Conservation (phyloP, 108 stramenopile genomes). For the Pseudonitzschia pungens region DNA sequence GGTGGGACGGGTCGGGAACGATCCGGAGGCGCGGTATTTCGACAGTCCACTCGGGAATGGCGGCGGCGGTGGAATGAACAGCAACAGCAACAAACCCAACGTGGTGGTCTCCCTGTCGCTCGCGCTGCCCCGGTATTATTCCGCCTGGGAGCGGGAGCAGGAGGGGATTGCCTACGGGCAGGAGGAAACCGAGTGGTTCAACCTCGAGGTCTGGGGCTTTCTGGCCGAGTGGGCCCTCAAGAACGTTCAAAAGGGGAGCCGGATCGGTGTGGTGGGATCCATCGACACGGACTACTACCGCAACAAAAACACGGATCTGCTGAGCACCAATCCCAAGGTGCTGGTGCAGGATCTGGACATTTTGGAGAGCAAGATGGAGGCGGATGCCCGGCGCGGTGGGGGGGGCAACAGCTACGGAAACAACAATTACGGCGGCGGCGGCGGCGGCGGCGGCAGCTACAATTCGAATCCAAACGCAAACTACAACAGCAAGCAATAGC, state of each 20-base stretch:
- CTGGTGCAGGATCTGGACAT: conserved; percentile 75
- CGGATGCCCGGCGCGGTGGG: conserved; percentile 43
- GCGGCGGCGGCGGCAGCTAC: neutral
- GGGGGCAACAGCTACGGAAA: neutral
- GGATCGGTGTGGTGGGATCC: conserved; percentile 67
- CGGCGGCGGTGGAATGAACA: conserved; percentile 12
- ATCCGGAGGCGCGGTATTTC: conserved; percentile 84
- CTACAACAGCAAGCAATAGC: conserved; percentile 12
- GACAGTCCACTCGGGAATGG: conserved; percentile 27
- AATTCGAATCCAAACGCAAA: conserved; percentile 9
- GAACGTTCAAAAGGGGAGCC: conserved; percentile 72
- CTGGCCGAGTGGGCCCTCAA: conserved; percentile 84
- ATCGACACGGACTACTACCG: conserved; percentile 65
- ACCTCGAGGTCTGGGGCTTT: conserved; percentile 86
- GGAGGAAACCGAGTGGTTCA: conserved; percentile 94
- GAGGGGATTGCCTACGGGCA: conserved; percentile 61
- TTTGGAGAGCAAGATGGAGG: conserved; percentile 75
- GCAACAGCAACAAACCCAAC: conserved; percentile 50
- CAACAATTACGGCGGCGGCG: neutral
- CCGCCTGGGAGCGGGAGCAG: conserved; percentile 67
- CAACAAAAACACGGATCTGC: conserved; percentile 65
- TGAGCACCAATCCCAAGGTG: conserved; percentile 50
- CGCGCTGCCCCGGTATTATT: conserved; percentile 84
- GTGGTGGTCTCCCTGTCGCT: conserved; percentile 83
- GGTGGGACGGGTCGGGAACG: conserved; percentile 79